phyloP scores from a whole-genome alignment of 169 alveolate species.

The Amoebophrya sp. region DNA sequence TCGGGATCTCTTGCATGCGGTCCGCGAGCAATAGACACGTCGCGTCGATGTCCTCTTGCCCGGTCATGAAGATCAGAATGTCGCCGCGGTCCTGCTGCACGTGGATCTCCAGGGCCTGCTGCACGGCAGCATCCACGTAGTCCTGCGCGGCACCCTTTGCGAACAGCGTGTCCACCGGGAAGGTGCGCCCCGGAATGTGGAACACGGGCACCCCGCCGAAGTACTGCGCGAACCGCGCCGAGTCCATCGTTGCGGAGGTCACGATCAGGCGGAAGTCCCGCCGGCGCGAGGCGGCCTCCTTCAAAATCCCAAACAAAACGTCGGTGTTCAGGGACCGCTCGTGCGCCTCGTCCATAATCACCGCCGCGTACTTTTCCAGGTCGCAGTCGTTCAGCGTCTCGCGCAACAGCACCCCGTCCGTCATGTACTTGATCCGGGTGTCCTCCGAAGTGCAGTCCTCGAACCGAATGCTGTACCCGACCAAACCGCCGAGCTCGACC shows the following conservation, averaged over 20 bases:
- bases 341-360: conserved; percentile 99
- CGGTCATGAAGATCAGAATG: conserved; percentile 98
- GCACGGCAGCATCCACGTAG: conserved; percentile 98
- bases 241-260: conserved; percentile 99
- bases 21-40: conserved; percentile 91
- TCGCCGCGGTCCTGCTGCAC: conserved; percentile 78
- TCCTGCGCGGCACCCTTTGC: conserved; percentile 86
- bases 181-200: conserved; percentile 98
- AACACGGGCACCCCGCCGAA: conserved; percentile 98
- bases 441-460: conserved; percentile 75
- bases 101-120: conserved; percentile 95
- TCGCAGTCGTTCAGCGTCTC: conserved; percentile 97
- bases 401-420: conserved; percentile 99
- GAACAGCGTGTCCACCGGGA: conserved; percentile 49
- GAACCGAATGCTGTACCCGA: conserved; percentile 97
- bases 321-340: conserved; percentile 98
- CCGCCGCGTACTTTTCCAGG: conserved; percentile 88
- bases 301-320: conserved; percentile 97
- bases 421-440: conserved; percentile 97
- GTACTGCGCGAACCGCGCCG: conserved; percentile 91
- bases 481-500: conserved; percentile 85
- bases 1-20: conserved; percentile 59
- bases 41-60: conserved; percentile 98
- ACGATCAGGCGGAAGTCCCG: conserved; percentile 94
- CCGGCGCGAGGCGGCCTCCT: conserved; percentile 86